Base-by-base conservation (phyloP, 352 stramenopile species). In the Elongisporangium undulatum region DNA sequence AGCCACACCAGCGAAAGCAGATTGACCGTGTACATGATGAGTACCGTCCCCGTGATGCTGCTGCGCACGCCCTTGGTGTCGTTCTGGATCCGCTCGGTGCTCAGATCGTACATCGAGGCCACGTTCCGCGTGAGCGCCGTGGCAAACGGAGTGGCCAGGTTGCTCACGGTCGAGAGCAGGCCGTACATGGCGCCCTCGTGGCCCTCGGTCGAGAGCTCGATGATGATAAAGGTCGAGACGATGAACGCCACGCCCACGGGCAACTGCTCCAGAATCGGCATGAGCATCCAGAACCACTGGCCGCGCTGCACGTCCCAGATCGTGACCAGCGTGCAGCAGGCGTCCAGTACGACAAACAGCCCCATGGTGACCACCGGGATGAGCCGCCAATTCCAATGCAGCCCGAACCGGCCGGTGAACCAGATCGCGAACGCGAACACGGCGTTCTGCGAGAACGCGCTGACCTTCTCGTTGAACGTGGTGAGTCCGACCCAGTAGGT, bases 161-260 rank as follows among this genome's bases (percentile, higher is more conserved):
- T 89, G 59, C 65, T 66, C 24, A 89, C 77, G 9, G 79, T 89
- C 17, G 77, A 84, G 23, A 89, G 59, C 21, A 89, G 67, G 9
- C 79, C 76, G 58, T 85, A 85, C 62, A 87, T 78, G 48, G 77
- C 78, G 26, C 75, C 76, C 66, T 89, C 79, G 53, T 87, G 67
- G 12, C 79, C 79, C 58, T 84, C 75, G 8, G 65, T 59, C 6
- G 77, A 71, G 4, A 89, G 61, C 62, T 89, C 79, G 8, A 87
- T 74, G 13, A 79, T 72, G 41, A 85, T 78, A 55, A 85, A 89
- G 17, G 77, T 73, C 2, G 63, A 56, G 9, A 89, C 69, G 51
- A 85, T 84, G 65, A 80, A 89, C 52, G 69, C 67, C 13, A 87
- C 69, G 3, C 75, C 79, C n/a, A 62, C 51, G 10, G 77, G 79